Conservation (phyloP, 1,139 yeast genomes). For the Candida tropicalis region DNA sequence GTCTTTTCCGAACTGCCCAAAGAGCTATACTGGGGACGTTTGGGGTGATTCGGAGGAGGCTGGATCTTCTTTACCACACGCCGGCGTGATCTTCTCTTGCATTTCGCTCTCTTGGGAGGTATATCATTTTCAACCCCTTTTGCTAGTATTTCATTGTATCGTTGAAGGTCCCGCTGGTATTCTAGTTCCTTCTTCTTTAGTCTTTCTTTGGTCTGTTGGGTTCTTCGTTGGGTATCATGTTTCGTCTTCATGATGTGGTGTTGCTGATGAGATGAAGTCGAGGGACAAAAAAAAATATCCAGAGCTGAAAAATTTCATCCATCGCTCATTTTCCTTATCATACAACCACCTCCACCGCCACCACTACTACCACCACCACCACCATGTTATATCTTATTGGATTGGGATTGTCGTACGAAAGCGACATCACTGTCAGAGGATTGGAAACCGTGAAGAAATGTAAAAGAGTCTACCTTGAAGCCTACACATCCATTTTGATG, state of each 20-base stretch:
- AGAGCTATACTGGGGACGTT: conserved; percentile 3
- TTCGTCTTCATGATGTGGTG: conserved; percentile 6
- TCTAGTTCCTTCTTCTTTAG: conserved; percentile 4
- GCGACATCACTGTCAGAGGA: conserved; percentile 94
- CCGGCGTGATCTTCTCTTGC: neutral
- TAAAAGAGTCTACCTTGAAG: conserved; percentile 88
- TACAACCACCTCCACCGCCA: no score
- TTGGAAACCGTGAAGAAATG: conserved; percentile 81
- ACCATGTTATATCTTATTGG: conserved; percentile 87
- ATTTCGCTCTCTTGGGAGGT: conserved; percentile 24
- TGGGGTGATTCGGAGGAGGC: neutral
- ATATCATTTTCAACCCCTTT: conserved; percentile 27
- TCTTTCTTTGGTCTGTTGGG: neutral
- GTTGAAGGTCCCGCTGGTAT: conserved; percentile 22
- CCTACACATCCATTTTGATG: conserved; percentile 94
- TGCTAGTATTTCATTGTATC: conserved; percentile 22
- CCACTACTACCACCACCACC: no score
- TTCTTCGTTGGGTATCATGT: no score
- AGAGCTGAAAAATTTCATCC: conserved; percentile 3
- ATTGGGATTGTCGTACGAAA: conserved; percentile 83
- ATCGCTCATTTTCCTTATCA: no score
- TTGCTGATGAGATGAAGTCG: neutral
- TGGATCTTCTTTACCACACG: conserved; percentile 12
- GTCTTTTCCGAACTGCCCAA: neutral
- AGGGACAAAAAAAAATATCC: conserved; percentile 1